Base-by-base conservation (phyloP, 768 basidiomycete species). In the Russula foetens region DNA sequence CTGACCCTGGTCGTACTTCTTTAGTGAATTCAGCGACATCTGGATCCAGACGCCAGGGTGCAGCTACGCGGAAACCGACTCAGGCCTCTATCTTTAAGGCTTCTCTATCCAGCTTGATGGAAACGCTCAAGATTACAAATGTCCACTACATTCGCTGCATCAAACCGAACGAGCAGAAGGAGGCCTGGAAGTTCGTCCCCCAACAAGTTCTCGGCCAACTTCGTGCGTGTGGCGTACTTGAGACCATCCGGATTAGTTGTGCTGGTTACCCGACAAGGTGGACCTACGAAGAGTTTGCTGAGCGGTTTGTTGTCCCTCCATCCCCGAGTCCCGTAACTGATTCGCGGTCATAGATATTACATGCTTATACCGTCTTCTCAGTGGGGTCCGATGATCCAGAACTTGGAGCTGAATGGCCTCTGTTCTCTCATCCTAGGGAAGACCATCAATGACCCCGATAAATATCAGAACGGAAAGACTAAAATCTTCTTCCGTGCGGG, bases 401-500 rank as follows among this genome's bases (percentile, higher is more conserved):
- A 83, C 33, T 75, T 92, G 71, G 88, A 95, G 67, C 81, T 96
- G 56, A 84, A 81, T 65, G 77, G 77, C 17, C 84, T 99, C 17
- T 98, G 95, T 72, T 81, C 85, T 6, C 78, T 84, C 38, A 95
- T 99, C 67, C 79, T 98, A 29, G 82, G 87, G 60, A 84, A 79
- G 69, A 94, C 92, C 0, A 90, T 98, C 70, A 86, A 87, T 39
- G 97, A 98, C 65, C 81, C 86, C 7, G 95, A 98, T 79, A 98
- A 96, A 78, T 97, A 94, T 74, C 97, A 99, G 75, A 86, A 86
- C 69, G 97, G 97, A 67, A 80, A 94, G 29, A 98, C 92, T 28
- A 99, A 99, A 76, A 98, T 99, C 67, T 99, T 99, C 77, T 98
- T 99, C 82, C 85, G 97, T 62, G 95, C 97, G 14, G 97, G 97